A percentile compares a stretch with the other conserved stretches of the same genome.
Conservation (phyloP, 1,284 basidiomycete genomes). For the Puccinia horiana region DNA sequence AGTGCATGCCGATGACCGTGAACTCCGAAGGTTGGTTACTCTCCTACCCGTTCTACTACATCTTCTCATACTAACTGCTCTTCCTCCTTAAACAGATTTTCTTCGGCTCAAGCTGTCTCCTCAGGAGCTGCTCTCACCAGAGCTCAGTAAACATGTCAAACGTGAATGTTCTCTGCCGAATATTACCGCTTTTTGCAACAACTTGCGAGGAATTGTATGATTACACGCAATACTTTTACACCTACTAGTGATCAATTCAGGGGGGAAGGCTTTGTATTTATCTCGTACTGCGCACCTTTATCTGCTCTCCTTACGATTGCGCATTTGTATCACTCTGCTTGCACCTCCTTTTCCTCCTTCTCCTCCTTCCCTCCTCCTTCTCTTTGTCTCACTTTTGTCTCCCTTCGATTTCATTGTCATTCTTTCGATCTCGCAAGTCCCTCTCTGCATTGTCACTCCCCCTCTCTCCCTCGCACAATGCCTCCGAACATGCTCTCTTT, state of each 20-base stretch:
- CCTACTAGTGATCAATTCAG: not conserved
- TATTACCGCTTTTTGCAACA: not conserved
- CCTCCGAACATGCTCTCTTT: too few relatives aligned
- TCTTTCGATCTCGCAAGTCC: not conserved
- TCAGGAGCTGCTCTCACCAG: slow-evolving; percentile 41
- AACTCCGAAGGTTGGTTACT: slow-evolving; percentile 34
- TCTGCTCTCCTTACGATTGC: not conserved
- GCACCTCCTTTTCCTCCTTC: too few relatives aligned
- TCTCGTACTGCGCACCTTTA: not conserved
- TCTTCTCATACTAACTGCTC: not conserved
- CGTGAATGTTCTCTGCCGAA: not conserved
- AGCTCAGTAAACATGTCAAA: not conserved
- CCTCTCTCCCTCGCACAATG: not conserved
- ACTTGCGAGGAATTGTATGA: not conserved
- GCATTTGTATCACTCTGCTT: not conserved
- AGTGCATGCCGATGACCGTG: slow-evolving; percentile 28
- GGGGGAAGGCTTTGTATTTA: not conserved
- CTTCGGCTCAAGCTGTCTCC: slow-evolving; percentile 45
- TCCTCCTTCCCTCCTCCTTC: too few relatives aligned
- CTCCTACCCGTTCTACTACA: not conserved
- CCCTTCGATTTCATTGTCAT: not conserved
- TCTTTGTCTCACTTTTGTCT: too few relatives aligned
- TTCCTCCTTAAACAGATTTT: slow-evolving; percentile 23
- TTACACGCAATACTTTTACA: not conserved
- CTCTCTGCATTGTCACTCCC: not conserved